These are phyloP conservation scores for Fraxinus excelsior DNA, from an alignment of 257 asterid genomes.

Conservation along the genomic window DNA sequence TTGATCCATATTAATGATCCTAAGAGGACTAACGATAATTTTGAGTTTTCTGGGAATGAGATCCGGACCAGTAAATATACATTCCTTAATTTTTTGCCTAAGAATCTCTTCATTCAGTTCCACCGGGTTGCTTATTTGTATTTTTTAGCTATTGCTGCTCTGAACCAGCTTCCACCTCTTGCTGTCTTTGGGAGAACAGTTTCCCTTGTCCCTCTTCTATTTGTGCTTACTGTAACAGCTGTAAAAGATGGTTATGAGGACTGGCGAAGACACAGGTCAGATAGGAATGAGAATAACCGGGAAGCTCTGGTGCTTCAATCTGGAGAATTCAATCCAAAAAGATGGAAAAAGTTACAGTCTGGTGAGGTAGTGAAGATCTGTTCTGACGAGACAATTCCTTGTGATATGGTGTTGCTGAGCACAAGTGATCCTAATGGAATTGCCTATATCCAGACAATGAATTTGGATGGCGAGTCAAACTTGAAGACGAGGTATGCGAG, in stretches of 20 bases:
- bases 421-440: constrained; percentile 94
- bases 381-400: constrained; percentile 90
- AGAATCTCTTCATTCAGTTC: constrained; percentile 91
- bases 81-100: constrained; percentile 78
- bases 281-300: constrained; percentile 92
- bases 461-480: constrained; percentile 98
- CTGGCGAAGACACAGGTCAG: constrained; percentile 99
- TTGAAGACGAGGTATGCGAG: constrained; percentile 98
- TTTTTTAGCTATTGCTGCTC: constrained; percentile 88
- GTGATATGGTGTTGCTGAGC: constrained; percentile 90
- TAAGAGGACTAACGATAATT: constrained; percentile 65
- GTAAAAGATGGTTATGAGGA: constrained; percentile 98
- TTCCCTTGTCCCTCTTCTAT: constrained; percentile 95
- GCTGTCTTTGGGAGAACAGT: constrained; percentile 98
- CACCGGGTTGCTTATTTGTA: constrained; percentile 96
- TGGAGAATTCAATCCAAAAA: constrained; percentile 58
- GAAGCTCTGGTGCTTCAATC: constrained; percentile 78
- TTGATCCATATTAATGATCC: constrained; percentile 82
- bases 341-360: constrained; percentile 80
- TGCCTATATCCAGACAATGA: constrained; percentile 98
- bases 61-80: constrained; percentile 96
- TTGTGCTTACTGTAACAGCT: constrained; percentile 95
- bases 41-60: constrained; percentile 82
- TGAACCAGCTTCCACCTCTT: constrained; percentile 98
- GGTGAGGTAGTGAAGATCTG: constrained; percentile 89